These are phyloP conservation scores for Talaromyces marneffei DNA, from an alignment of 2,329 filamentous ascomycete genomes.

Conservation along the genomic window DNA sequence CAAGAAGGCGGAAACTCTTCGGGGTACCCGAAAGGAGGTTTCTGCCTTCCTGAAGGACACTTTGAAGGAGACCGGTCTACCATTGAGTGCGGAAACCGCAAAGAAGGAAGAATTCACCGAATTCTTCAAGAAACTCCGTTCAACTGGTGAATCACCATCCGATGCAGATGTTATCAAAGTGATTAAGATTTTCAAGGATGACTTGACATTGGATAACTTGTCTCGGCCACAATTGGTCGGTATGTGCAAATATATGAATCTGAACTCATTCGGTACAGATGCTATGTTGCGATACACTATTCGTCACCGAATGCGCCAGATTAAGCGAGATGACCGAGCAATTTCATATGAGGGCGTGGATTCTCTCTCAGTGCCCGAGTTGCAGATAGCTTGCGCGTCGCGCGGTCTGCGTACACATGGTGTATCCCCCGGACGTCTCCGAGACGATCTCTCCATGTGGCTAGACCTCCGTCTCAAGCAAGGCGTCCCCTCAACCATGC, in stretches of 20 bases:
- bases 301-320: constrained; percentile 96
- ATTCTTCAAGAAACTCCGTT: constrained; percentile 94
- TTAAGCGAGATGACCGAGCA: constrained; percentile 94
- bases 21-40: constrained; percentile 87
- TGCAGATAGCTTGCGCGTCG: constrained; percentile 86
- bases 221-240: constrained; percentile 92
- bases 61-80: constrained; percentile 85
- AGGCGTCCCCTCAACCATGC: constrained; percentile 89
- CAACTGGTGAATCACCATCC: constrained; percentile 84
- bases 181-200: constrained; percentile 98
- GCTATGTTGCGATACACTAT: constrained; percentile 97
- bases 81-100: constrained; percentile 73
- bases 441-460: constrained; percentile 90
- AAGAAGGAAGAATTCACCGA: constrained; percentile 91
- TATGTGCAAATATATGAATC: constrained; percentile 97
- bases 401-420: constrained; percentile 90
- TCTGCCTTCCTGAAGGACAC: constrained; percentile 85
- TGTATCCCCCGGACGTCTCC: constrained; percentile 78
- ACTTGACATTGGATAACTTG: constrained; percentile 92
- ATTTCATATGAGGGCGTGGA: constrained; percentile 93
- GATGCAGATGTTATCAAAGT: constrained; percentile 93
- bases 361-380: constrained; percentile 82
- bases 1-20: constrained; percentile 72
- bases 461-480: constrained; percentile 87
- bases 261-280: constrained; percentile 95